Conservation (phyloP, 257 asterid species). For the Echites panduratus region DNA sequence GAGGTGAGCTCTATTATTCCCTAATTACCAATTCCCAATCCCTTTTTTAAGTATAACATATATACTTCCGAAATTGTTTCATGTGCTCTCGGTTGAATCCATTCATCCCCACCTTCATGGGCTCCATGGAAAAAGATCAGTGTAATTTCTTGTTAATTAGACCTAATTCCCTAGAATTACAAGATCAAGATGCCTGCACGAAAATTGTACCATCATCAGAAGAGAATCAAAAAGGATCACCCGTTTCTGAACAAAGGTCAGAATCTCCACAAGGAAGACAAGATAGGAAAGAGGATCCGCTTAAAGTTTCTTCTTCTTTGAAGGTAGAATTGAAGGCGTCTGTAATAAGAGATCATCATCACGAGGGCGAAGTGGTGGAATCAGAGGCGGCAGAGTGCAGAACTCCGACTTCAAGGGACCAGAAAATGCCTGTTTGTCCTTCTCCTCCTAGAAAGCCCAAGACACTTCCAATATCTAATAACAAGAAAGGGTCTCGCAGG, state of each 20-base stretch:
- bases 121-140: conserved; percentile 18
- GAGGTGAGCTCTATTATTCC: conserved; percentile 1
- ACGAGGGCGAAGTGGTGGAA: no score
- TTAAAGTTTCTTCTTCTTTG: conserved; percentile 10
- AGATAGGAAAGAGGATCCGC: neutral
- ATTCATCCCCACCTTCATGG: conserved; percentile 7
- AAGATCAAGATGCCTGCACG: conserved; percentile 9
- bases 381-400: conserved; percentile 28
- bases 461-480: conserved; percentile 30
- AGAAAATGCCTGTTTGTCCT: conserved; percentile 34
- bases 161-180: conserved; percentile 7
- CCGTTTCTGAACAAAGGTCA: conserved; percentile 11
- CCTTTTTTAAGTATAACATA: conserved; percentile 4
- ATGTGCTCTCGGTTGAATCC: neutral
- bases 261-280: neutral
- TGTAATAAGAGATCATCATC: no score
- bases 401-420: conserved; percentile 49
- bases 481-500: conserved; percentile 26
- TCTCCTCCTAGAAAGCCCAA: conserved; percentile 66
- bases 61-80: neutral
- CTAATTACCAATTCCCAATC: neutral
- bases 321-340: conserved; percentile 26
- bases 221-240: conserved; percentile 11
- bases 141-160: conserved; percentile 18
- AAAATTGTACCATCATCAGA: conserved; percentile 9